Evolutionary conservation across 306 rosid genomes (phyloP), one percentile per base, ranked within the genome.

Genomic region (Casuarina glauca): DNA sequence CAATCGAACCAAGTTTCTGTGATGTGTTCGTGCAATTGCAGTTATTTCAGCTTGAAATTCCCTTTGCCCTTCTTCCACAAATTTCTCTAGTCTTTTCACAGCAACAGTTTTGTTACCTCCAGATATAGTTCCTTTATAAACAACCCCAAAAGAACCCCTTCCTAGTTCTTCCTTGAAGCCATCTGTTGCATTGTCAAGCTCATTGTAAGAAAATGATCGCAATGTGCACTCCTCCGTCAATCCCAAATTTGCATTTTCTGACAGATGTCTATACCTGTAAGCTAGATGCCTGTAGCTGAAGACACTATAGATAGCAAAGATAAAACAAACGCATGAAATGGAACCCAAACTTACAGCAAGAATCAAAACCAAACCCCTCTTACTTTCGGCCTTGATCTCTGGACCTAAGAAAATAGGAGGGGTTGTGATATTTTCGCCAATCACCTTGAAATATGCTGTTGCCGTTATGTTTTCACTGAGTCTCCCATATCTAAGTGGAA

Each of bases 191-290:
- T 8, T 16, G 26, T 64, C 70, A 64, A 64, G 70, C 70, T 64
- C 76, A 50, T 62, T 8, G 67, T 79, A 79, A 35, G 82, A 57
- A 58, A 39, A 79, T 19, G 54, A 51, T 62, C 49, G 77, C 55
- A 72, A 11, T 11, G 45, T 41, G 17, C 60, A 71, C 12, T 79
- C 77, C 51, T 72, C 77, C 1, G 48, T 61, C 41, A 79, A 48
- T 49, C 53, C 77, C 53, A 72, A 2, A 9, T 79, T 62, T 36
- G 77, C 51, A 41, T 63, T 72, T 39, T 79, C 68, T 13, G 19
- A 41, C 44, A 79, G 26, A 32, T 32, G 72, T 11, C 32, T 72
- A 35, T 72, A 72, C 36, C 54, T 11, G 32, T 7, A 3, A 6
- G 17, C 32, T 79, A 48, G 48, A 3, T 13, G 73, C n/a, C n/a